phyloP scores from a whole-genome alignment of 169 alveolate genomes.

The Cryptosporidium sp. region DNA sequence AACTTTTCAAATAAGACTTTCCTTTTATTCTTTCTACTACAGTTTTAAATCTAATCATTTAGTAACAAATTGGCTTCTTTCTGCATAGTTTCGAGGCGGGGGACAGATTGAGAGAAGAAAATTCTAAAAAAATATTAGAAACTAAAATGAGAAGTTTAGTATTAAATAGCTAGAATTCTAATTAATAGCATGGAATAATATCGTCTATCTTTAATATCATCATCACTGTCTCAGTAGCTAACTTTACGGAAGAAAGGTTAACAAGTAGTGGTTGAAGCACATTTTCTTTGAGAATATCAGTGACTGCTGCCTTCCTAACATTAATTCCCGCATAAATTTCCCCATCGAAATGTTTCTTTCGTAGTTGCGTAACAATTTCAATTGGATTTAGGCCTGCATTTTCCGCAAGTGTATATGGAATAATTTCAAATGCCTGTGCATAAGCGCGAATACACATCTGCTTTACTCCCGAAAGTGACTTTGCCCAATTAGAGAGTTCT shows the following conservation, averaged over 20 bases:
- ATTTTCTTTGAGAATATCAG: conserved; percentile 93
- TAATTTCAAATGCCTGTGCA: conserved; percentile 98
- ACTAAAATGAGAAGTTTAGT: not conserved
- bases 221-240: conserved; percentile 99
- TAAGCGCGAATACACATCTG: conserved; percentile 95
- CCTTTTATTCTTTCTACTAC: not conserved
- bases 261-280: conserved; percentile 97
- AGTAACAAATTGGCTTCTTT: not conserved
- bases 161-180: not conserved
- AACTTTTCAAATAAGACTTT: not conserved
- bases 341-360: conserved; percentile 93
- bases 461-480: conserved; percentile 93
- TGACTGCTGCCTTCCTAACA: conserved; percentile 90
- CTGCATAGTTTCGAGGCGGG: not conserved
- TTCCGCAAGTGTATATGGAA: conserved; percentile 99
- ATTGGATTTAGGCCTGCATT: conserved; percentile 99
- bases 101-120: not conserved
- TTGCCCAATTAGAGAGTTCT: conserved; percentile 82
- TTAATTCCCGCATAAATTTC: conserved; percentile 93
- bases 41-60: not conserved
- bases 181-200: conserved; percentile 85
- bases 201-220: conserved; percentile 99
- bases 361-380: conserved; percentile 95
- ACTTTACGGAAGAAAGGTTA: conserved; percentile 94
- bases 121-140: not conserved